Evolutionary conservation across 2,329 filamentous ascomycete genomes (phyloP), one percentile per base, ranked within the genome.

Genomic region (Trichoderma asperellum): DNA sequence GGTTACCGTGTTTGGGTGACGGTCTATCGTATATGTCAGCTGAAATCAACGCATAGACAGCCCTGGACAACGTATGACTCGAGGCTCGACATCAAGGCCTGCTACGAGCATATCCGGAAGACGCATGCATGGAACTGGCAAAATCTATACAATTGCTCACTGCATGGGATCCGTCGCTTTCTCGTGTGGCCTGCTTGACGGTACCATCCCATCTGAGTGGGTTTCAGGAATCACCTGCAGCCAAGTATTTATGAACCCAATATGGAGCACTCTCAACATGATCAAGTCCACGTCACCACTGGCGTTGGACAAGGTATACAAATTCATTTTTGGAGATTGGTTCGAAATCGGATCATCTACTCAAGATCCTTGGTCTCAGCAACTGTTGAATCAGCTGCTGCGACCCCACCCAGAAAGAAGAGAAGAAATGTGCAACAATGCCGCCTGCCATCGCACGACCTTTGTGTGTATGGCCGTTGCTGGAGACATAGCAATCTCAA

Each of bases 401-500:
- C 82, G 89, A 0, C 82, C 90, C 60, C 86, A 88, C 73, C 88
- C 88, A 0, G 84, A 85, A 55, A 77, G 78, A 12, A 79, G 82
- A 10, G 77, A 79, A 32, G 89, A 91, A 78, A 81, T 88, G 2
- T 92, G 89, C 80, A 86, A 82, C 75, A 89, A 84, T 71, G 85
- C 86, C 2, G 82, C 83, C 64, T 91, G 89, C 78, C 89, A 91
- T 77, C 84, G 89, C 18, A 81, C 82, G 65, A 84, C 83, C 5
- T 79, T 91, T 29, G 83, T 87, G 83, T 87, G 16, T 91, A 90
- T 72, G 89, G 88, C 43, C 84, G 87, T 71, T 78, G 71, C 77
- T 92, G 88, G 88, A 88, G 85, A 74, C 89, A 91, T 77, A 76
- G 73, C 4, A 91, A 91, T 76, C 83, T 91, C 35, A 91, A 90